phyloP scores from a whole-genome alignment of 1,139 yeast genomes.

The Geotrichum bryndzae region DNA sequence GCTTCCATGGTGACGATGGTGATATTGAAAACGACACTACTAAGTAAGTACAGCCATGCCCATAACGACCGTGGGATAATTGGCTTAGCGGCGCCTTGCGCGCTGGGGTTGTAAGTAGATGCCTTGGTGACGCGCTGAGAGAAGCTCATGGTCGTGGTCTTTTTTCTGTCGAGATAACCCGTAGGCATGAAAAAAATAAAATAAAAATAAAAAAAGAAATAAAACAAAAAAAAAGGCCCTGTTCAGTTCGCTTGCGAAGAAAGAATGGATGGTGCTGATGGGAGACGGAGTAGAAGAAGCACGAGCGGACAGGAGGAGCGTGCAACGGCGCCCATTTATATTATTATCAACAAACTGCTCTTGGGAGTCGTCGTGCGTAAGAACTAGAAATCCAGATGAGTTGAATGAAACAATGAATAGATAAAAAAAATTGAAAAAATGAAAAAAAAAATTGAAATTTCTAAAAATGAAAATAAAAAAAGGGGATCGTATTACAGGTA shows the following conservation, averaged over 20 bases:
- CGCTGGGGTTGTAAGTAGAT: neutral
- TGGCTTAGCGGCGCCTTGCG: neutral
- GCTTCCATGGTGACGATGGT: constrained; percentile 12
- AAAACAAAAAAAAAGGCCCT: neutral
- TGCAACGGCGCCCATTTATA: neutral
- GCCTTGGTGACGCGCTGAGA: neutral
- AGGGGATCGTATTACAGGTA: neutral
- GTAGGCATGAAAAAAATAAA: neutral
- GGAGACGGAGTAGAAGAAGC: neutral
- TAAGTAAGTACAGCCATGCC: constrained; percentile 10
- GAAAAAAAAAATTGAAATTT: no score
- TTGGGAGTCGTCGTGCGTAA: neutral
- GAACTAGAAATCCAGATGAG: neutral
- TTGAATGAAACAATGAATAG: neutral
- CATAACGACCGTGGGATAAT: constrained; percentile 6
- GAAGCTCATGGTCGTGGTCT: neutral
- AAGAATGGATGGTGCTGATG: neutral
- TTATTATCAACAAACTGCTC: neutral
- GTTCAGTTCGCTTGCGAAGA: neutral
- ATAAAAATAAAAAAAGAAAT: no score
- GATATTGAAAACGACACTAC: constrained; percentile 11
- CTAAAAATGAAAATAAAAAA: neutral
- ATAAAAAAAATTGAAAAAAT: neutral
- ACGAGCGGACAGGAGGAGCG: no score
- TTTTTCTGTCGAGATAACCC: neutral